Conservation (phyloP, 2,329 filamentous ascomycete genomes). For the Aspergillus versicolor region DNA sequence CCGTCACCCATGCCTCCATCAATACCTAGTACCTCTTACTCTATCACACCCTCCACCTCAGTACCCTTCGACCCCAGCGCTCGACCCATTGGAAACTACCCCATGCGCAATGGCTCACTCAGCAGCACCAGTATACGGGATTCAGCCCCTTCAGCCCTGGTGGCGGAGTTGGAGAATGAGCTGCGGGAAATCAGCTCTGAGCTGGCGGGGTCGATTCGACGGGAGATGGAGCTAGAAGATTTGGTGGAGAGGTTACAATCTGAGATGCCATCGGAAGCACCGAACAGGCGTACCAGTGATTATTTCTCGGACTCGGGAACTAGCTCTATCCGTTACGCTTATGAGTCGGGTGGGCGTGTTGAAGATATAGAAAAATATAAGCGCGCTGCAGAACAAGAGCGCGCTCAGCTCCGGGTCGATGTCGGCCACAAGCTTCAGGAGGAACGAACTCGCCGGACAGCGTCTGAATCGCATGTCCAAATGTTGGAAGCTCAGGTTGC, state of each 20-base stretch:
- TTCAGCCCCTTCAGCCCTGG: constrained; percentile 54
- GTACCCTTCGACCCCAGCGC: constrained; percentile 48
- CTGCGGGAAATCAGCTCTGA: constrained; percentile 89
- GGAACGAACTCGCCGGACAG: constrained; percentile 72
- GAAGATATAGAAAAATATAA: constrained; percentile 81
- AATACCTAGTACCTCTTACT: constrained; percentile 31
- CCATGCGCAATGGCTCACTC: constrained; percentile 42
- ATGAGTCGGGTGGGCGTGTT: constrained; percentile 55
- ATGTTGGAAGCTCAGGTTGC: constrained; percentile 76
- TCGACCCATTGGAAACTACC: constrained; percentile 50
- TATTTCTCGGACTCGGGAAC: constrained; percentile 97
- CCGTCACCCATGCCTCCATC: constrained; percentile 53
- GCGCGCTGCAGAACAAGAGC: constrained; percentile 84
- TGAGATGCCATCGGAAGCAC: constrained; percentile 58
- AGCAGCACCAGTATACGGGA: constrained; percentile 45
- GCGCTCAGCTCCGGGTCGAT: constrained; percentile 80
- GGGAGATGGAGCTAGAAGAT: constrained; percentile 96
- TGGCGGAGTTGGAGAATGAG: constrained; percentile 92
- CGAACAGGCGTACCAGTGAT: constrained; percentile 81
- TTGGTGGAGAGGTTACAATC: constrained; percentile 82
- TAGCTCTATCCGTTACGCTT: constrained; percentile 74
- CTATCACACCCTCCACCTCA: constrained; percentile 42
- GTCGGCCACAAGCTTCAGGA: constrained; percentile 84
- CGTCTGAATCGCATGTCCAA: constrained; percentile 80
- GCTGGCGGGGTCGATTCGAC: constrained; percentile 85